Evolutionary conservation across 2,329 filamentous ascomycete species (phyloP), one percentile per base, ranked within the genome.

Genomic region (Apiospora saccharicola): DNA sequence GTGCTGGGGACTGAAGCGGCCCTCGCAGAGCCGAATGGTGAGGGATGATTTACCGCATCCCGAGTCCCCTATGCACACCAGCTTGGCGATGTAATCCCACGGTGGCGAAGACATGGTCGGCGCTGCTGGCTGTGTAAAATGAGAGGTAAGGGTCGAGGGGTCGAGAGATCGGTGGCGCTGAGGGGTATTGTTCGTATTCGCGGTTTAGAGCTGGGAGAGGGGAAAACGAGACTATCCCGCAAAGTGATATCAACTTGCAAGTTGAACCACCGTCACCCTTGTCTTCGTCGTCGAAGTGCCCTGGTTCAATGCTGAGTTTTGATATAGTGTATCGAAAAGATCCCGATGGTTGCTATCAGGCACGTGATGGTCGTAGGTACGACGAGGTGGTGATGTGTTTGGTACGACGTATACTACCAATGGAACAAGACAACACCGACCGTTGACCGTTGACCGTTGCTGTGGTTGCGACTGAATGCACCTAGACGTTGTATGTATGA

Each of bases 1-100:
- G 88, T 98, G 96, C 81, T 96, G 93, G 71, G 93, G 90, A 71
- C 94, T 94, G 87, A 98, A 98, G 82, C 96, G 94, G 78, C 95
- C 95, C 88, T 98, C 96, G 86, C 96, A 98, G 75, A 98, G 93
- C 75, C 96, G 94, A 81, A 98, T 95, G 72, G 95, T 98, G 77
- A 98, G 90, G 83, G 94, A 90, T 74, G 94, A 97, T 87, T 99
- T 99, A 80, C 96, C 96, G 81, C 94, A 97, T 81, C 95, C 96
- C 67, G 93, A 96, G 86, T 98, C 96, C 82, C 96, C 96, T 80
- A 99, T 95, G 86, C 94, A 97, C 81, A 98, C 96, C 79, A 99
- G 94, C 85, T 99, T 99, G 83, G 96, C 95, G 81, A 98, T 99
- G 87, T 97, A 98, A 86, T 98, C 95, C 96, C 96, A 98, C 83